These are phyloP conservation scores for Teratosphaeria pseudoeucalypti DNA, from an alignment of 2,329 filamentous ascomycete species.

Conservation along the genomic window DNA sequence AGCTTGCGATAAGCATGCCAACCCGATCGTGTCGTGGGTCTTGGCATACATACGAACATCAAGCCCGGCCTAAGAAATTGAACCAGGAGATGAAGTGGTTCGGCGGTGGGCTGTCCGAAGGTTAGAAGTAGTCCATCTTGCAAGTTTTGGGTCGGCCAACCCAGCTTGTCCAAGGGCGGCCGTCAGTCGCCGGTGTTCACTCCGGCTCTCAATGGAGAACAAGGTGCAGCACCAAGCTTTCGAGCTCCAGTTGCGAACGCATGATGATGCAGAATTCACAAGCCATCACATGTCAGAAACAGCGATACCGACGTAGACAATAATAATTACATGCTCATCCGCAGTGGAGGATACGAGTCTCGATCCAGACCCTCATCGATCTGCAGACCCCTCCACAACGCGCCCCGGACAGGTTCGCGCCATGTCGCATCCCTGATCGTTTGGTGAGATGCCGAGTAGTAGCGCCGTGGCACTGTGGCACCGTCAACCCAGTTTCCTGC, in stretches of 20 bases:
- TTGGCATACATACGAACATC: too few relatives aligned
- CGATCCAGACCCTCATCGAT: neutral
- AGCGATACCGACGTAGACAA: neutral
- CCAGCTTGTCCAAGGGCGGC: neutral
- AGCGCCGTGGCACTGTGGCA: neutral
- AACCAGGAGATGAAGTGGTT: neutral
- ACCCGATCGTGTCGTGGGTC: too few relatives aligned
- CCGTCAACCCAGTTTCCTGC: neutral
- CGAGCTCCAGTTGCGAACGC: neutral
- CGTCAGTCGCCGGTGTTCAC: neutral
- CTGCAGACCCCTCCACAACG: neutral
- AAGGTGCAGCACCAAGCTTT: neutral
- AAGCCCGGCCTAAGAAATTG: too few relatives aligned
- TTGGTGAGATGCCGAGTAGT: neutral
- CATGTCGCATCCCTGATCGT: neutral
- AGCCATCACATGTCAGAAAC: neutral
- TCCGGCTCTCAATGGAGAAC: neutral
- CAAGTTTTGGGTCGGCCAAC: neutral
- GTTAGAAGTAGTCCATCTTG: neutral
- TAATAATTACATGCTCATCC: neutral
- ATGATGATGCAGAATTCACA: neutral
- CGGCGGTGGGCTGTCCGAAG: neutral
- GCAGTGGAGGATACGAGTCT: neutral
- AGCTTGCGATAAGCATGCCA: too few relatives aligned
- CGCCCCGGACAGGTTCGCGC: neutral